These are phyloP conservation scores for Candolleomyces efflorescens DNA, from an alignment of 768 basidiomycete genomes.

Conservation along the genomic window DNA sequence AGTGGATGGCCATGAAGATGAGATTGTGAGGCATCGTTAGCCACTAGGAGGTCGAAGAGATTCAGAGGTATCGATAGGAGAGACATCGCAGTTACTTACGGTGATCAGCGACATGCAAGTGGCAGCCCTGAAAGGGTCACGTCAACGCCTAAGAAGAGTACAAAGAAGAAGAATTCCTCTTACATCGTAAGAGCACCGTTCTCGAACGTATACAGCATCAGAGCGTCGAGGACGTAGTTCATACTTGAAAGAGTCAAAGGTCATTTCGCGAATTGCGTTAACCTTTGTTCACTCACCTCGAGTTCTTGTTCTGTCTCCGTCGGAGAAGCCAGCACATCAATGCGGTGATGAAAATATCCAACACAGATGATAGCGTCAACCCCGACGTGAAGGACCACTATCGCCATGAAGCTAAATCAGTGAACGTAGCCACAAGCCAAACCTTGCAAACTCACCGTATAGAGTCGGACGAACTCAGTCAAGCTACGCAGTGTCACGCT, in stretches of 20 bases:
- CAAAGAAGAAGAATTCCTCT: neutral
- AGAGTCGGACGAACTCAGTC: neutral
- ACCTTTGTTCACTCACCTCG: slow-evolving; percentile 25
- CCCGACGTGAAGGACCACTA: slow-evolving; percentile 56
- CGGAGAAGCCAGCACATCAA: slow-evolving; percentile 41
- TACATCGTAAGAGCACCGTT: slow-evolving; percentile 49
- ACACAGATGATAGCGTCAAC: slow-evolving; percentile 42
- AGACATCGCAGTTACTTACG: slow-evolving; percentile 20
- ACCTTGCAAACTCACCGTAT: neutral
- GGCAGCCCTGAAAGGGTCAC: slow-evolving; percentile 26
- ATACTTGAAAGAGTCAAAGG: slow-evolving; percentile 26
- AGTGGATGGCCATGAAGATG: slow-evolving; percentile 44
- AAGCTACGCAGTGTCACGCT: slow-evolving; percentile 17
- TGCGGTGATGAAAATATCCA: slow-evolving; percentile 45
- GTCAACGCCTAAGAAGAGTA: neutral
- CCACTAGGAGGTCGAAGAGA: slow-evolving; percentile 29
- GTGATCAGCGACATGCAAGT: slow-evolving; percentile 48
- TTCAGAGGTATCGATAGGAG: neutral
- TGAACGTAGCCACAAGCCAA: neutral
- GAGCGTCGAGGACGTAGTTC: slow-evolving; percentile 41
- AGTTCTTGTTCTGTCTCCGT: slow-evolving; percentile 30
- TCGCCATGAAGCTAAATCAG: neutral
- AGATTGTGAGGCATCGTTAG: slow-evolving; percentile 39
- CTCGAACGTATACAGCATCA: slow-evolving; percentile 49
- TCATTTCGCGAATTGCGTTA: neutral